Percentiles rank a stretch among this genome's conserved stretches.
These are phyloP conservation scores for Pisolithus thermaeus DNA, from an alignment of 1,284 basidiomycete genomes.

Conservation along the genomic window DNA sequence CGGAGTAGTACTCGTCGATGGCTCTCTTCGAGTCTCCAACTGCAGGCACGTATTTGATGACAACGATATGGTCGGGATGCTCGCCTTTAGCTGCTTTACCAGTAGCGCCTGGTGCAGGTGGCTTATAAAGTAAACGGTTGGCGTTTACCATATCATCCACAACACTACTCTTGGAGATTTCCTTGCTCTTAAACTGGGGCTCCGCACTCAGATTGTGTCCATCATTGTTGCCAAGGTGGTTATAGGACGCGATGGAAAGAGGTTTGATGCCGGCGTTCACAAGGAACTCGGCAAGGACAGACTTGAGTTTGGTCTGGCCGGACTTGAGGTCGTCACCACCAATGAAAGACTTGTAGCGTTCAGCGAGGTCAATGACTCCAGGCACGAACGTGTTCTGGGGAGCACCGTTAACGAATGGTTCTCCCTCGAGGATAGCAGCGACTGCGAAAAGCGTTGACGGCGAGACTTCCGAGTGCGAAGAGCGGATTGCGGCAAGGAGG, in stretches of 20 bases:
- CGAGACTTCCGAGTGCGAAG: constrained; percentile 87
- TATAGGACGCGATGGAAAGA: constrained; percentile 94
- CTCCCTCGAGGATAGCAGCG: constrained; percentile 91
- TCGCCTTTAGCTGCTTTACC: constrained; percentile 77
- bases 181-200: constrained; percentile 96
- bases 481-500: constrained; percentile 78
- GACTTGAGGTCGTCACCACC: constrained; percentile 98
- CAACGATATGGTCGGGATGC: constrained; percentile 96
- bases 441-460: constrained; percentile 96
- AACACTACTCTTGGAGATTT: constrained; percentile 94
- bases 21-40: constrained; percentile 97
- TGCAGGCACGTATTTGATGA: constrained; percentile 91
- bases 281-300: constrained; percentile 94
- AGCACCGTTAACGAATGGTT: constrained; percentile 95
- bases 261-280: constrained; percentile 99
- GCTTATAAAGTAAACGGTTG: constrained; percentile 88
- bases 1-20: constrained; percentile 98
- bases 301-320: constrained; percentile 92
- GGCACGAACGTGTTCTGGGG: constrained; percentile 99
- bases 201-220: constrained; percentile 92
- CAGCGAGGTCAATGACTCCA: constrained; percentile 90
- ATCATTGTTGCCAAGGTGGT: constrained; percentile 99
- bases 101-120: constrained; percentile 52
- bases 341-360: constrained; percentile 88
- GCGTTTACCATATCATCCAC: constrained; percentile 97